Conservation (phyloP, 106 monocot species). For the Chionographis japonica region DNA sequence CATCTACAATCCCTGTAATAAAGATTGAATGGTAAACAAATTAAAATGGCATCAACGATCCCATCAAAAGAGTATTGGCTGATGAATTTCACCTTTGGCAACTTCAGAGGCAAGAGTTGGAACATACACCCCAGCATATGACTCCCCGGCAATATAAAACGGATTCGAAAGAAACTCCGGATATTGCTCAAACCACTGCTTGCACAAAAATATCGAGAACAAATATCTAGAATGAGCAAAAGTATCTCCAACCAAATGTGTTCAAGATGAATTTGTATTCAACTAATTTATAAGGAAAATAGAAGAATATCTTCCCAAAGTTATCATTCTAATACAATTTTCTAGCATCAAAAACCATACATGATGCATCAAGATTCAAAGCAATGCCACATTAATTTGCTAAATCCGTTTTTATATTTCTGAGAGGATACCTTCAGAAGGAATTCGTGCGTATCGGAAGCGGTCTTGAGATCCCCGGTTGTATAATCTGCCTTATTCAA, state of each 20-base stretch:
- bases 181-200: slow-evolving; percentile 83
- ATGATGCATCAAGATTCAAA: neutral
- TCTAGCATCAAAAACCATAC: neutral
- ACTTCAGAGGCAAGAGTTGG: slow-evolving; percentile 82
- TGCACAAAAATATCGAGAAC: slow-evolving; percentile 4
- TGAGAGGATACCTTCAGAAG: slow-evolving; percentile 64
- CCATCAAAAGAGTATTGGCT: neutral
- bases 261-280: no score
- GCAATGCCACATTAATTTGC: neutral
- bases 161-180: slow-evolving; percentile 79
- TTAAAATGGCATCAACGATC: neutral
- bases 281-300: no score
- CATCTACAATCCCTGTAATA: slow-evolving; percentile 52
- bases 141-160: slow-evolving; percentile 84
- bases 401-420: neutral
- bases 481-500: slow-evolving; percentile 44
- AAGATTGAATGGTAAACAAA: neutral
- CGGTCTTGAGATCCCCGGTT: slow-evolving; percentile 90
- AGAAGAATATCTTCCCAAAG: neutral
- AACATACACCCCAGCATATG: slow-evolving; percentile 92
- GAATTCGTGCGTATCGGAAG: slow-evolving; percentile 74
- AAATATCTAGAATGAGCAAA: neutral
- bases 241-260: neutral
- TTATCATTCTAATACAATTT: neutral
- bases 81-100: slow-evolving; percentile 48